Conservation (phyloP, 306 rosid species). For the Quercus berberidifolia region DNA sequence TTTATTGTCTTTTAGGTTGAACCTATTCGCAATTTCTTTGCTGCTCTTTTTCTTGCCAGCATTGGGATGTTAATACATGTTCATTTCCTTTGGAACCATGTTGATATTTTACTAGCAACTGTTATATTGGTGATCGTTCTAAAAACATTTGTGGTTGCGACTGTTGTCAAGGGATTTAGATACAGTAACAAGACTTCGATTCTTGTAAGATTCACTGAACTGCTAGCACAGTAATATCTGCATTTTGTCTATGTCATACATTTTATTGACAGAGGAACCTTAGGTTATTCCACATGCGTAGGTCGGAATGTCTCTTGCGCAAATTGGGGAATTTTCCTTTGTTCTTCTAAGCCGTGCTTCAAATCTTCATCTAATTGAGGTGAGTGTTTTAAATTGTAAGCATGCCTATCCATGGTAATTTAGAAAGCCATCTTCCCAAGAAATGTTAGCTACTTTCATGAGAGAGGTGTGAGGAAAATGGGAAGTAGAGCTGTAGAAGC, state of each 20-base stretch:
- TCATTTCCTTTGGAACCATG: constrained; percentile 96
- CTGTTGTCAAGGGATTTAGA: constrained; percentile 94
- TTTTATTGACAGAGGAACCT: constrained; percentile 51
- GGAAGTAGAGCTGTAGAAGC: too few relatives aligned
- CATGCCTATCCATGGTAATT: not conserved
- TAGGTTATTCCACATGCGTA: constrained; percentile 59
- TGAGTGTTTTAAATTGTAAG: constrained; percentile 28
- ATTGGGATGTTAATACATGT: constrained; percentile 98
- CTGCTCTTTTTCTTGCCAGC: constrained; percentile 97
- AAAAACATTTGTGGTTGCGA: constrained; percentile 70
- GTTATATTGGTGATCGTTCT: constrained; percentile 85
- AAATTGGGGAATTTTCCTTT: constrained; percentile 96
- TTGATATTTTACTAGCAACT: constrained; percentile 92
- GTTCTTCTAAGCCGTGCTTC: constrained; percentile 99
- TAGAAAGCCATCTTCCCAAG: not conserved
- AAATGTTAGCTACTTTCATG: not conserved
- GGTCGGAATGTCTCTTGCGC: constrained; percentile 98
- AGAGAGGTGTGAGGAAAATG: too few relatives aligned
- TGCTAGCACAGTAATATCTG: constrained; percentile 19
- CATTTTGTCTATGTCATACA: constrained; percentile 29
- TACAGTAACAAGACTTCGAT: constrained; percentile 83
- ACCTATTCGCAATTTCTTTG: constrained; percentile 92
- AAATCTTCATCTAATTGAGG: constrained; percentile 97
- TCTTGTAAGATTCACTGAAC: constrained; percentile 63
- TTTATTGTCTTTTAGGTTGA: constrained; percentile 64